Conservation (phyloP, 495 filamentous ascomycete species). For the Hapsidospora chrysogenum region DNA sequence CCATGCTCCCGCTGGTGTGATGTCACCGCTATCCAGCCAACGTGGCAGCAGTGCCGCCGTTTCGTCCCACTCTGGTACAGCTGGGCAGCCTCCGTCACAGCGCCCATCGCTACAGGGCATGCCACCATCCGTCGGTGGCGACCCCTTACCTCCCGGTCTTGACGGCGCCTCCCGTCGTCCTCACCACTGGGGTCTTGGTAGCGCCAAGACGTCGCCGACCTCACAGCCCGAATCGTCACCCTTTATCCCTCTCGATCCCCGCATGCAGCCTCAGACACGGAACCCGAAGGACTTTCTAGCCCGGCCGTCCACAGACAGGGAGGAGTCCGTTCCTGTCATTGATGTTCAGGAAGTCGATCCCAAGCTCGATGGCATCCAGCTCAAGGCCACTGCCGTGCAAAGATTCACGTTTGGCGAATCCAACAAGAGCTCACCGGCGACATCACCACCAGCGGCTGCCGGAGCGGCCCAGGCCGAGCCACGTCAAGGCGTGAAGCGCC, state of each 20-base stretch:
- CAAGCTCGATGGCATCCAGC: constrained; percentile 25
- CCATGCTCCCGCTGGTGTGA: not conserved
- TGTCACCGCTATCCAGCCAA: not conserved
- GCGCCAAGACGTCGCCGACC: not conserved
- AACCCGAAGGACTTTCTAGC: constrained; percentile 6
- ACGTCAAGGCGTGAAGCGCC: not conserved
- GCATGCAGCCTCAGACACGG: constrained; percentile 11
- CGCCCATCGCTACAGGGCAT: not conserved
- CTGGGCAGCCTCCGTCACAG: not conserved
- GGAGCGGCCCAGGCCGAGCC: constrained; percentile 3
- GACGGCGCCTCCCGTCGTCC: not conserved
- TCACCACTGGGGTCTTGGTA: not conserved
- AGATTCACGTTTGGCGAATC: constrained; percentile 23
- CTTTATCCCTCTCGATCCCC: constrained; percentile 14
- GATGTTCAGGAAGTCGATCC: constrained; percentile 28
- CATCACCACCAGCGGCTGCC: constrained; percentile 7
- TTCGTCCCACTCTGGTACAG: not conserved
- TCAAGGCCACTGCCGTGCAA: constrained; percentile 21
- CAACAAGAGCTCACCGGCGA: constrained; percentile 6
- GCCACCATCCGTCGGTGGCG: not conserved
- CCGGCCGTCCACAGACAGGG: constrained; percentile 6
- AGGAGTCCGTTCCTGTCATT: constrained; percentile 15
- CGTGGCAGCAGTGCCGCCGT: not conserved
- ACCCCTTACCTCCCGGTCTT: not conserved
- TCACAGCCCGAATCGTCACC: constrained; percentile 5